Evolutionary conservation across 163 green algal genomes (phyloP).

Genomic region (Chlamydomonas reinhardtii): DNA sequence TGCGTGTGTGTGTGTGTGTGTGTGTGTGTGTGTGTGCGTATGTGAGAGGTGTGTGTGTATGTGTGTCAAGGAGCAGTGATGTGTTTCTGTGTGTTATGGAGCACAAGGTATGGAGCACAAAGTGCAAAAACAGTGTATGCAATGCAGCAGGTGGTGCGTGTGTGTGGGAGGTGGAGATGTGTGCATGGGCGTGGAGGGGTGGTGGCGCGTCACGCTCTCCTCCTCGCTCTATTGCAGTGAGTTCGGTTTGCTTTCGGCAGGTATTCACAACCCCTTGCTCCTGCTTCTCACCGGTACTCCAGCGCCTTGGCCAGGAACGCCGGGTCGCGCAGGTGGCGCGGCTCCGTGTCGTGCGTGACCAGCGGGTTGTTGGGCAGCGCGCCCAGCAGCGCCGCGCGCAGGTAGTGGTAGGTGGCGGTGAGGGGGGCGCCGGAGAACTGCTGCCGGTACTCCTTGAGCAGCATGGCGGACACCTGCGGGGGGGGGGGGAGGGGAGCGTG

Average conservation of each 20-base stretch:
- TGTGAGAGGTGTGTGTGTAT: background rate
- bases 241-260: no score
- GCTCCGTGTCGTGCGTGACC: conserved; percentile 85
- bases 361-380: conserved; percentile 90
- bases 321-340: conserved; percentile 87
- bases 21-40: background rate
- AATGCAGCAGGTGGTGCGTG: no score
- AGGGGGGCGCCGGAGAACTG: conserved; percentile 85
- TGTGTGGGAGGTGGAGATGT: no score
- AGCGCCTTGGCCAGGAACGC: conserved; percentile 80
- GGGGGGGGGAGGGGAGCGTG: background rate
- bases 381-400: conserved; percentile 49
- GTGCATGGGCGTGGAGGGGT: no score
- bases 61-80: no score
- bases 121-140: no score
- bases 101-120: no score
- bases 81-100: no score
- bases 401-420: conserved; percentile 71
- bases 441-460: conserved; percentile 92
- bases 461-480: conserved; percentile 81
- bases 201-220: no score
- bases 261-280: background rate
- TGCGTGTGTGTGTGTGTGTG: background rate
- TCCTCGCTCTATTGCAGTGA: no score
- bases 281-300: conserved; percentile 43